Conservation (phyloP, 2,329 filamentous ascomycete genomes). For the Colletotrichum sp. region DNA sequence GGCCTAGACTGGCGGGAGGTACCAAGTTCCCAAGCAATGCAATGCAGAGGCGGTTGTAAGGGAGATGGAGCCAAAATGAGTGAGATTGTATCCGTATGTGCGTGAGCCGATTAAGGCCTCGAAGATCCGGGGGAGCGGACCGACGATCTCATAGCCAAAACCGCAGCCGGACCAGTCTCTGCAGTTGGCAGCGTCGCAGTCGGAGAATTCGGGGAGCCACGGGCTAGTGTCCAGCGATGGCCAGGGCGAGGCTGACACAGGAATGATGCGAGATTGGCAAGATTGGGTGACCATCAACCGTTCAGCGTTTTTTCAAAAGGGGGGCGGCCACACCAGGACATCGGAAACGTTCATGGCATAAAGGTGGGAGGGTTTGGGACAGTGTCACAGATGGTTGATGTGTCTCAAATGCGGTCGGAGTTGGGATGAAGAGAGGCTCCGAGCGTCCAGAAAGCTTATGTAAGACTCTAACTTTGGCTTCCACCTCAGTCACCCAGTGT, state of each 20-base stretch:
- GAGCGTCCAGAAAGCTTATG: slow-evolving; percentile 15
- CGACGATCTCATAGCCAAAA: slow-evolving; percentile 17
- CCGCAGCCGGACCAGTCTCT: background rate
- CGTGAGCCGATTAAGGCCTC: background rate
- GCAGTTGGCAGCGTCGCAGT: slow-evolving; percentile 3
- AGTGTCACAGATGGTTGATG: slow-evolving; percentile 17
- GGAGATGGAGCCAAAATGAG: background rate
- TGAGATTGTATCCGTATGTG: background rate
- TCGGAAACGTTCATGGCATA: slow-evolving; percentile 13
- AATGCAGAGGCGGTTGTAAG: background rate
- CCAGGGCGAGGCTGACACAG: slow-evolving; percentile 6
- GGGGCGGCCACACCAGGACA: background rate
- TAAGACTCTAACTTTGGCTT: background rate
- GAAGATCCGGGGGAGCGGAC: slow-evolving; percentile 15
- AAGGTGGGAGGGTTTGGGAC: slow-evolving; percentile 14
- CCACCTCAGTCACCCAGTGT: background rate
- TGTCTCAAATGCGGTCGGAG: slow-evolving; percentile 18
- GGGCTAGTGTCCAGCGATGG: background rate
- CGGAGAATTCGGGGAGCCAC: slow-evolving; percentile 12
- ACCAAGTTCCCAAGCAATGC: background rate
- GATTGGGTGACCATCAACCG: background rate
- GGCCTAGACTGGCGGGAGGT: background rate
- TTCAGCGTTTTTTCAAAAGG: background rate
- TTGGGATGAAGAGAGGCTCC: slow-evolving; percentile 17
- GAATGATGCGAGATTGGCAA: slow-evolving; percentile 12